These are phyloP conservation scores for Mallotus nudiflorus DNA, from an alignment of 345 rosid species.

Conservation along the genomic window DNA sequence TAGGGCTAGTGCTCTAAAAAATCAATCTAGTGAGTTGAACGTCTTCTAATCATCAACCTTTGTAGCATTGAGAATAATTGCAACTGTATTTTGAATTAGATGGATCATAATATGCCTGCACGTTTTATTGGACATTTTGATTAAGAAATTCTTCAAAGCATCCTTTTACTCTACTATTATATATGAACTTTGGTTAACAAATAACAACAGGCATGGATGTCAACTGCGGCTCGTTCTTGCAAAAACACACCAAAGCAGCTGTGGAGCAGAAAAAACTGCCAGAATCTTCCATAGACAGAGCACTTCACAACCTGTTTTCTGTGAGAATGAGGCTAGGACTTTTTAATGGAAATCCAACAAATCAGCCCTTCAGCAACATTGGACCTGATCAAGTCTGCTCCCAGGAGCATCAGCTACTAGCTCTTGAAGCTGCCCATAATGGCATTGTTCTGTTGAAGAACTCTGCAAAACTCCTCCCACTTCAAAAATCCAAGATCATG, in stretches of 20 bases:
- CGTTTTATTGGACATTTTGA: neutral
- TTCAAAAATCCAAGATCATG: slow-evolving; percentile 38
- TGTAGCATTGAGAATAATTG: neutral
- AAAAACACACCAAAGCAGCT: slow-evolving; percentile 62
- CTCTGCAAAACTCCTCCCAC: slow-evolving; percentile 55
- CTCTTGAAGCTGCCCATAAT: slow-evolving; percentile 81
- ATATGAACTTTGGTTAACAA: neutral
- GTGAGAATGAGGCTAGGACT: slow-evolving; percentile 88
- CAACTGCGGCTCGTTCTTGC: slow-evolving; percentile 75
- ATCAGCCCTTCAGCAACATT: slow-evolving; percentile 61
- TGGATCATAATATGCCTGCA: neutral
- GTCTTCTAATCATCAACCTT: neutral
- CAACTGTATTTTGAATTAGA: neutral
- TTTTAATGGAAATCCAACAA: slow-evolving; percentile 65
- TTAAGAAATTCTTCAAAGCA: neutral
- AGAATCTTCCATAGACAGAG: slow-evolving; percentile 58
- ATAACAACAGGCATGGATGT: slow-evolving; percentile 79
- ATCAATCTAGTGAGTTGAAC: no score
- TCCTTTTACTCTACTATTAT: neutral
- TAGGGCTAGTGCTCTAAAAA: neutral
- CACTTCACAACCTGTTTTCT: slow-evolving; percentile 73
- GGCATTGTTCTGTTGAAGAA: slow-evolving; percentile 92
- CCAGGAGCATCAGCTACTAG: slow-evolving; percentile 64
- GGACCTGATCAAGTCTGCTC: slow-evolving; percentile 67
- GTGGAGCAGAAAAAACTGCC: slow-evolving; percentile 59